Evolutionary conservation across 495 filamentous ascomycete genomes (phyloP).

Genomic region (Darksidea phi): DNA sequence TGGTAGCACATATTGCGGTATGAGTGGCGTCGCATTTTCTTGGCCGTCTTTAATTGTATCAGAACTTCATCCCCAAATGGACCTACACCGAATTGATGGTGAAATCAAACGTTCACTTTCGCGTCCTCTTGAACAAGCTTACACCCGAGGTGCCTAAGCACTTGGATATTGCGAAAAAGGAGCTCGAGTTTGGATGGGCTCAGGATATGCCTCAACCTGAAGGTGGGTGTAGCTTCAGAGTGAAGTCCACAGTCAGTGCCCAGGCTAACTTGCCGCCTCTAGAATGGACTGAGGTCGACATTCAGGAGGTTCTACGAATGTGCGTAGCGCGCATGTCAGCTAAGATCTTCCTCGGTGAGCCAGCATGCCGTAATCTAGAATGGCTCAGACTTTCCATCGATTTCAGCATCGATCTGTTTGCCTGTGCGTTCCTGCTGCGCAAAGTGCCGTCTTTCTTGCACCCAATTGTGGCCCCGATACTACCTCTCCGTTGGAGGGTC

Average conservation of each 20-base stretch:
- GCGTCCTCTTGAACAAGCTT: constrained; percentile 24
- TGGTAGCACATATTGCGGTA: constrained; percentile 10
- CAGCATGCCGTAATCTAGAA: constrained; percentile 21
- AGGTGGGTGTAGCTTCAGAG: constrained; percentile 1
- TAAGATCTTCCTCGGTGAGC: constrained; percentile 21
- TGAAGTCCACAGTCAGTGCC: not conserved
- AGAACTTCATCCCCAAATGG: constrained; percentile 20
- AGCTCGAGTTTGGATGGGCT: constrained; percentile 10
- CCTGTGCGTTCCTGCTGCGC: constrained; percentile 16
- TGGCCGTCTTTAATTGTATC: not conserved
- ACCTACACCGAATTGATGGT: constrained; percentile 18
- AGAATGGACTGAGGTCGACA: constrained; percentile 29
- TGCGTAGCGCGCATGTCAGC: constrained; percentile 24
- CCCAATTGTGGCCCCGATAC: constrained; percentile 12
- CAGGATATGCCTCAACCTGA: constrained; percentile 18
- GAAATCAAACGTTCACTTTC: constrained; percentile 19
- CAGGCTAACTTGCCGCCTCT: not conserved
- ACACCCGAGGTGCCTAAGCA: constrained; percentile 12
- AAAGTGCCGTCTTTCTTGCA: constrained; percentile 23
- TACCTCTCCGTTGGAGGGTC: constrained; percentile 9
- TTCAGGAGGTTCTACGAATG: constrained; percentile 23
- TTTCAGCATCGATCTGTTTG: constrained; percentile 19
- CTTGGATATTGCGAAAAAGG: constrained; percentile 15
- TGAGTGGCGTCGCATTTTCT: not conserved
- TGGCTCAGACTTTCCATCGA: constrained; percentile 24